Base-by-base conservation (phyloP, 106 monocot species). In the Chionographis japonica region DNA sequence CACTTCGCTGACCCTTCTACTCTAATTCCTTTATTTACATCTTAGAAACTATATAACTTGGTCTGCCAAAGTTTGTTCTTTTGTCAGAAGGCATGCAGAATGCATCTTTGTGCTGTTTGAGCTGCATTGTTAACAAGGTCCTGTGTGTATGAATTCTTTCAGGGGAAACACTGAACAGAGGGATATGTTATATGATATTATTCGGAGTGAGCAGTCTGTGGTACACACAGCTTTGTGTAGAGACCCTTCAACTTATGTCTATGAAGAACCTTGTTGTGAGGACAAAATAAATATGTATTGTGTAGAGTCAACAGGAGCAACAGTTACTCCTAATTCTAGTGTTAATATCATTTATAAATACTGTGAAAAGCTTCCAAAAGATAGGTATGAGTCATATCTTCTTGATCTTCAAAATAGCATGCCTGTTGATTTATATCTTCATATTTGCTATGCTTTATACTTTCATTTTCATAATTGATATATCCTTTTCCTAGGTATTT, bases 301-400 rank as follows among this genome's bases (percentile, higher is more conserved):
- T 40, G 72, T 72, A 1, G 41, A 62, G 39, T 52, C 72, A 40
- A 72, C 72, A 40, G 72, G 72, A 62, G 72, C 72, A 54, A 72
- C 19, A 53, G 53, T 72, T 36, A 72, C 72, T 54, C 52, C 54
- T 53, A 52, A 72, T 43, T 54, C 62, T 40, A 72, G 72, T 62
- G 40, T 72, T 53, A 41, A 11, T 54, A 37, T 72, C 12, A 72
- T 72, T 17, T 27, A 63, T 39, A 72, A 62, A 50, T 72, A 72
- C 62, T 72, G 72, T 40, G 62, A 72, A 14, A 62, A 18, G 62
- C 72, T 72, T 62, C 72, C 72, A n/a, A 72, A 62, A 62, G 72
- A 72, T 41, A 72, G 41, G 72, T 62, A 59, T 19, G 50, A 56
- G 3, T 61, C 35, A 9, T 39, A 41, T 12, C 12, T 37, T 60